Percentiles rank a stretch among this genome's conserved stretches.
Evolutionary conservation across 1,284 basidiomycete genomes (phyloP).

Genomic region (Amylostereum areolatum): DNA sequence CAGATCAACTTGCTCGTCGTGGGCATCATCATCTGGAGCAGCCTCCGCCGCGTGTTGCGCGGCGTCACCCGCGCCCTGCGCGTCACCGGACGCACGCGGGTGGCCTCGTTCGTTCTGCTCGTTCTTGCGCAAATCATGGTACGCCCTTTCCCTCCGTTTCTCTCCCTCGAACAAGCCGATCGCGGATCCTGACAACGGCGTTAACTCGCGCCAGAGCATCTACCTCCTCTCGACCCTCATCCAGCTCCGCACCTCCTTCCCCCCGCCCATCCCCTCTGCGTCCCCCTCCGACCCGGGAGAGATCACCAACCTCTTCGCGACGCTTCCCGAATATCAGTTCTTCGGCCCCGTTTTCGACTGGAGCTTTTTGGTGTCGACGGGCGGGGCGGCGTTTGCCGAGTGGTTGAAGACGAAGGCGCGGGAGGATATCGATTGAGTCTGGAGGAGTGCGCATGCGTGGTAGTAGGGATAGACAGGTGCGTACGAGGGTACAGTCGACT

Average conservation of each 20-base stretch:
- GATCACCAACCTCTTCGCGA: constrained; percentile 59
- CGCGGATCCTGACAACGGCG: neutral
- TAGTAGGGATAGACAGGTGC: too few relatives aligned
- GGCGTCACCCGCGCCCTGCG: constrained; percentile 57
- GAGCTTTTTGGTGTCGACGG: constrained; percentile 56
- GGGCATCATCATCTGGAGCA: constrained; percentile 66
- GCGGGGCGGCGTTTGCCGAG: constrained; percentile 34
- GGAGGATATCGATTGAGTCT: neutral
- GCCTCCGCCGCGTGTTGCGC: constrained; percentile 58
- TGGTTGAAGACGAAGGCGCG: constrained; percentile 34
- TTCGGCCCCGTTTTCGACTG: constrained; percentile 72
- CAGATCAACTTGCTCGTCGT: constrained; percentile 68
- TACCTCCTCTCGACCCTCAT: constrained; percentile 74
- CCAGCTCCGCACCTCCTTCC: constrained; percentile 72
- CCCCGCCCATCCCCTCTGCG: constrained; percentile 34
- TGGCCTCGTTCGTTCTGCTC: constrained; percentile 67
- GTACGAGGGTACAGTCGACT: too few relatives aligned
- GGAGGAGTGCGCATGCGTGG: too few relatives aligned
- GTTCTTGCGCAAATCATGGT: constrained; percentile 77
- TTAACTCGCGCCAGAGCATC: constrained; percentile 44
- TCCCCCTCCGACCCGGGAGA: constrained; percentile 13
- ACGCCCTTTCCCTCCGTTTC: constrained; percentile 14
- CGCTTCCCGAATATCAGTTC: constrained; percentile 65
- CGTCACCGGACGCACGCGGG: constrained; percentile 60
- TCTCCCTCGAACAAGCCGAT: neutral